phyloP scores from a whole-genome alignment of 2,329 filamentous ascomycete genomes.

The Chalaropsis thielavioides region DNA sequence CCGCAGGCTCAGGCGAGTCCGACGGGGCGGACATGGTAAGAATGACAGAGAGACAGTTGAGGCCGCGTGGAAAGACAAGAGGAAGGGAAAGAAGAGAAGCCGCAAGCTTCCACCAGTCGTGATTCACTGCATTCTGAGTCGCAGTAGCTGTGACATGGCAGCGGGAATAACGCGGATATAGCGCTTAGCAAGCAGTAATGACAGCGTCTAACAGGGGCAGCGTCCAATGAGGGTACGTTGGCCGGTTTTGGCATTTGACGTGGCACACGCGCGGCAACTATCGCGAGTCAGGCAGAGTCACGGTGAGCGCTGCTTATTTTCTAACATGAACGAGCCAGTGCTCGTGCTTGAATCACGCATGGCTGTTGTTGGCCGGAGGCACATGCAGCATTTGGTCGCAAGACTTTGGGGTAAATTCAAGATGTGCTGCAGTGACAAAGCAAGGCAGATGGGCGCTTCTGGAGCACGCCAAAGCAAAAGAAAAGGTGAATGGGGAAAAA shows the following conservation, averaged over 20 bases:
- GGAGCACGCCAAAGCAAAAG: neutral
- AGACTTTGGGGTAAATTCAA: no score
- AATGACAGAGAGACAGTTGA: neutral
- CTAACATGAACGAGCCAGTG: no score
- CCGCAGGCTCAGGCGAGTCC: neutral
- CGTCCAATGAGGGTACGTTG: neutral
- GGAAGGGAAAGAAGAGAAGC: neutral
- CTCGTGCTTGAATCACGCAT: neutral
- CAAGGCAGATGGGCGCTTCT: no score
- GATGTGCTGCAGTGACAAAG: no score
- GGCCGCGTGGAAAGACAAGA: neutral
- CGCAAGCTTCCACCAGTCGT: neutral
- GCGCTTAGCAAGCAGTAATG: neutral
- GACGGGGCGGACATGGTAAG: neutral
- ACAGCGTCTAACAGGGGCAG: neutral
- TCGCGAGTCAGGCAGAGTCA: neutral
- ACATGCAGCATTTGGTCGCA: no score
- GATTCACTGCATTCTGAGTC: neutral
- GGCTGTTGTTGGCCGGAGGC: neutral
- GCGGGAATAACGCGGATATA: neutral
- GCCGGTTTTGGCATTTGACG: neutral
- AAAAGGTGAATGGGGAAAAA: neutral
- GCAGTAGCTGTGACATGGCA: neutral
- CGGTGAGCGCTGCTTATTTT: neutral
- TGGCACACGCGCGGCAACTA: neutral